phyloP scores from a whole-genome alignment of 2,329 filamentous ascomycete genomes.

The Chaetomium sp. region DNA sequence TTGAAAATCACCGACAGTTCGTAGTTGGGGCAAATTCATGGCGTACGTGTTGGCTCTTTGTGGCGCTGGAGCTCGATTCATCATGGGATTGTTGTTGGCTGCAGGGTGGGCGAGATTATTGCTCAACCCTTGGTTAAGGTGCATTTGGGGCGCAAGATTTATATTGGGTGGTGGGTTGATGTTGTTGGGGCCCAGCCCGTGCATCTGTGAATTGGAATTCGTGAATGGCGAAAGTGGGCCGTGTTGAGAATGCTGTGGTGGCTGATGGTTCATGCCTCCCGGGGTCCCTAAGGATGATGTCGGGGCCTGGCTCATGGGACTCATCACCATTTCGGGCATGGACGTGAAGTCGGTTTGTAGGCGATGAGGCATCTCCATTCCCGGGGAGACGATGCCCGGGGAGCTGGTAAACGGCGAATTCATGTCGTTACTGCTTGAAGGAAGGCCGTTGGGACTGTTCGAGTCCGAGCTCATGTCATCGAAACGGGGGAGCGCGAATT shows the following conservation, averaged over 20 bases:
- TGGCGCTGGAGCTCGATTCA: constrained; percentile 29
- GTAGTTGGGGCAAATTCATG: constrained; percentile 34
- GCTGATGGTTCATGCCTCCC: constrained; percentile 21
- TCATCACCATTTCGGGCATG: constrained; percentile 51
- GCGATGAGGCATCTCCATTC: constrained; percentile 42
- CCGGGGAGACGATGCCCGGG: constrained; percentile 47
- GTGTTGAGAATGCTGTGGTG: constrained; percentile 25
- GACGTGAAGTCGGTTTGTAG: constrained; percentile 39
- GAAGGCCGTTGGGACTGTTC: constrained; percentile 29
- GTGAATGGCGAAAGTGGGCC: constrained; percentile 30
- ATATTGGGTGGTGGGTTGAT: constrained; percentile 30
- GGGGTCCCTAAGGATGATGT: constrained; percentile 21
- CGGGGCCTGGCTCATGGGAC: constrained; percentile 36
- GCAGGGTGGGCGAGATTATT: constrained; percentile 11
- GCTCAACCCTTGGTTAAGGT: constrained; percentile 24
- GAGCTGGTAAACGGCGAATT: constrained; percentile 47
- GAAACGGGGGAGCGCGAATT: constrained; percentile 37
- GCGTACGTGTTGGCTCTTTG: constrained; percentile 37
- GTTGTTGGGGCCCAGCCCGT: constrained; percentile 28
- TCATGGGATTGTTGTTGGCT: constrained; percentile 23
- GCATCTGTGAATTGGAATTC: constrained; percentile 30
- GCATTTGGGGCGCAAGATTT: constrained; percentile 28
- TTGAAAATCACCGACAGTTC: constrained; percentile 45
- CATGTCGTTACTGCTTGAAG: constrained; percentile 36
- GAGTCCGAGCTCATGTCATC: constrained; percentile 36